These are phyloP conservation scores for Akanthomyces uredinophilus DNA, from an alignment of 2,329 filamentous ascomycete species.

Conservation along the genomic window DNA sequence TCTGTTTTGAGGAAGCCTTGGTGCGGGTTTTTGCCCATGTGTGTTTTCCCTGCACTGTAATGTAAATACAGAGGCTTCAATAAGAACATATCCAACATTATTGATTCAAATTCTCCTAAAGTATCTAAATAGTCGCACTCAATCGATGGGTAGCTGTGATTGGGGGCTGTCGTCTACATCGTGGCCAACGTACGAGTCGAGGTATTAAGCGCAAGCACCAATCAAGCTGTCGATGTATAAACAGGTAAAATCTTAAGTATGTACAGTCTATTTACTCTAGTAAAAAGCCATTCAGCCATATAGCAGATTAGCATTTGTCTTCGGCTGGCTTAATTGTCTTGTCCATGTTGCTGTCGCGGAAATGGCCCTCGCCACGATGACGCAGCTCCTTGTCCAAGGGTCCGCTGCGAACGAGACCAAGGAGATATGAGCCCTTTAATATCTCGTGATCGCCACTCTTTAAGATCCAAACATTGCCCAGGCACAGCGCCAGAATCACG, in stretches of 20 bases:
- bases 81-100: neutral
- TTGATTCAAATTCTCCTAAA: too few relatives aligned
- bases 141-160: too few relatives aligned
- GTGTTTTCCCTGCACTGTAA: neutral
- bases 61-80: neutral
- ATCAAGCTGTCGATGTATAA: neutral
- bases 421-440: neutral
- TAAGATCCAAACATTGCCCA: conserved; percentile 13
- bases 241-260: neutral
- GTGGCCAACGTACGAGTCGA: too few relatives aligned
- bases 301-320: neutral
- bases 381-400: conserved; percentile 8
- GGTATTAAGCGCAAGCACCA: too few relatives aligned
- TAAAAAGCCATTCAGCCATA: neutral
- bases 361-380: conserved; percentile 1
- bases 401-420: neutral
- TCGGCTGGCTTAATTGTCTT: neutral
- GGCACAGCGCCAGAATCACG: conserved; percentile 5
- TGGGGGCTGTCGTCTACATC: neutral
- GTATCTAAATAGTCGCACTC: too few relatives aligned
- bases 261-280: neutral
- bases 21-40: neutral
- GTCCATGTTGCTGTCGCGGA: neutral
- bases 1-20: neutral
- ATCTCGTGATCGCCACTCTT: conserved; percentile 10